Percentiles rank a stretch among this genome's conserved stretches.
Conservation (phyloP, 495 filamentous ascomycete species). For the Neurospora sp. region DNA sequence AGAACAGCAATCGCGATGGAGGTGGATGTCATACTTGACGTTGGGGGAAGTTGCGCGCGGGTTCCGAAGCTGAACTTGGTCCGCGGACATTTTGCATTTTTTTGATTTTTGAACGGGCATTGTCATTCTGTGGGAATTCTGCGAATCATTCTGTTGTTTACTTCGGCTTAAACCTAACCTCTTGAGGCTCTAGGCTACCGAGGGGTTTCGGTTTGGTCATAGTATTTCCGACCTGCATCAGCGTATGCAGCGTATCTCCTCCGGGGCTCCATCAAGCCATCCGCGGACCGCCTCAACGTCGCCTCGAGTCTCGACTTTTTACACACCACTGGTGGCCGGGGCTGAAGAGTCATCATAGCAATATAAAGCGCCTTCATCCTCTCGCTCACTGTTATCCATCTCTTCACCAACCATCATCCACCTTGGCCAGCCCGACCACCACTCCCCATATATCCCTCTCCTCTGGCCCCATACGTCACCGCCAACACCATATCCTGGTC, state of each 20-base stretch:
- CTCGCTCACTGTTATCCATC: background rate
- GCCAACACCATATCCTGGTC: conserved; percentile 7
- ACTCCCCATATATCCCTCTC: background rate
- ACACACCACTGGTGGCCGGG: background rate
- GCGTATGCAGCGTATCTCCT: background rate
- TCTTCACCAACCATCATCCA: background rate
- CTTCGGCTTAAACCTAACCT: background rate
- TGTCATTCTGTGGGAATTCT: background rate
- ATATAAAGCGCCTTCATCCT: background rate
- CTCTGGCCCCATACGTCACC: background rate
- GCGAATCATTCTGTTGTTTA: background rate
- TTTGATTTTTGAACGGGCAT: too few relatives aligned
- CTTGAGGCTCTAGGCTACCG: background rate
- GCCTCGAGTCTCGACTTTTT: background rate
- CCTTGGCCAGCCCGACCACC: conserved; percentile 1
- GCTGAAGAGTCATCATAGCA: background rate
- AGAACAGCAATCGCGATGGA: background rate
- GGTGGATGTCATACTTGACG: background rate
- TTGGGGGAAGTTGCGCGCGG: background rate
- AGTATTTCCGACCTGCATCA: background rate
- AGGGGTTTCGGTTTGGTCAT: background rate
- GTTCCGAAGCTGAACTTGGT: background rate
- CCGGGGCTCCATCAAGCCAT: background rate
- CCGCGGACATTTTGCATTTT: background rate
- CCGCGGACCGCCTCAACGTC: background rate